Percentiles rank a stretch among this genome's conserved stretches.
Conservation (phyloP, 441 rosid genomes). For the Capsella rubella region DNA sequence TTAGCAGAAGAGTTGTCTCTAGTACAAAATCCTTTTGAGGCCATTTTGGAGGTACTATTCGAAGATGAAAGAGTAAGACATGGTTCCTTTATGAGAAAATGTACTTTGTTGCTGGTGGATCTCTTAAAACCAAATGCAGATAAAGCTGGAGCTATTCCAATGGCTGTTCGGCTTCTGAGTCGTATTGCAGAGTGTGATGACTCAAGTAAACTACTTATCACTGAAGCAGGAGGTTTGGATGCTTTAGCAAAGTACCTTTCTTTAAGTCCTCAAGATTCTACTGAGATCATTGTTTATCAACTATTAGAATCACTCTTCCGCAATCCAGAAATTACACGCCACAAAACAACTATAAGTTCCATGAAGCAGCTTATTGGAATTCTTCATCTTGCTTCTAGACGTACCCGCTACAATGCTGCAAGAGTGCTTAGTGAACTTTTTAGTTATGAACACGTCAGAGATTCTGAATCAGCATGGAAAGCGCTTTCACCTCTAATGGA, state of each 20-base stretch:
- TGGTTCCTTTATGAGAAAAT: constrained; percentile 64
- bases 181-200: constrained; percentile 73
- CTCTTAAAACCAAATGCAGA: constrained; percentile 79
- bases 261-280: constrained; percentile 79
- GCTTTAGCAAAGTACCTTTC: constrained; percentile 82
- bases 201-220: constrained; percentile 71
- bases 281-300: constrained; percentile 69
- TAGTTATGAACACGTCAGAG: constrained; percentile 71
- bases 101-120: constrained; percentile 82
- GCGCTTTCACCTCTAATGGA: constrained; percentile 77
- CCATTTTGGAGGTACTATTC: constrained; percentile 70
- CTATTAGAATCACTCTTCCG: constrained; percentile 72
- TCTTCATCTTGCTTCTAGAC: constrained; percentile 69
- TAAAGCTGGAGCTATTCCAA: constrained; percentile 72
- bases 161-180: constrained; percentile 71
- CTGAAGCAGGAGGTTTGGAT: constrained; percentile 89
- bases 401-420: constrained; percentile 79
- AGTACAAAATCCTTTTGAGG: constrained; percentile 64
- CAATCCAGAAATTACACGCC: constrained; percentile 62
- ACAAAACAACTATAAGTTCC: constrained; percentile 70
- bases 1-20: constrained; percentile 75
- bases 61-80: constrained; percentile 70
- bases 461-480: constrained; percentile 77
- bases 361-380: constrained; percentile 81
- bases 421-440: constrained; percentile 81